phyloP scores from a whole-genome alignment of 148 eudicot species.

The Chenopodium berlandieri region DNA sequence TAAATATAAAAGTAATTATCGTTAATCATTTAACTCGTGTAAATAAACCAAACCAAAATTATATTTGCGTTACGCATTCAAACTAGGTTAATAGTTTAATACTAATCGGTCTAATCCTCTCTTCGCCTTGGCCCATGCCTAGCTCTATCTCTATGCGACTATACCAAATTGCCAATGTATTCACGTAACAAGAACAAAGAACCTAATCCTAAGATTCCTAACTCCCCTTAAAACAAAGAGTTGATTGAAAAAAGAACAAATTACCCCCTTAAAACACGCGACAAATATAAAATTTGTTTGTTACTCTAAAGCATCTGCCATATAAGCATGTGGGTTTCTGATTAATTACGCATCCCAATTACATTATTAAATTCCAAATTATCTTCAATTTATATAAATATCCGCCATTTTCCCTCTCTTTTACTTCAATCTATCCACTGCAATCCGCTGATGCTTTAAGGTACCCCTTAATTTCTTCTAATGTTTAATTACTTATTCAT shows the following conservation, averaged over 20 bases:
- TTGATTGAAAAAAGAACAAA: too few relatives aligned
- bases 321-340: not conserved
- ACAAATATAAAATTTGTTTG: not conserved
- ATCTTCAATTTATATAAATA: not conserved
- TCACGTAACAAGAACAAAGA: not conserved
- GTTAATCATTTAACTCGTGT: too few relatives aligned
- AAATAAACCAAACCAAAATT: too few relatives aligned
- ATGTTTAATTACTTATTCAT: not conserved
- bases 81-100: too few relatives aligned
- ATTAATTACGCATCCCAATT: slow-evolving; percentile 18
- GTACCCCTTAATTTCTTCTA: not conserved
- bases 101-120: too few relatives aligned
- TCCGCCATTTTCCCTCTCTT: not conserved
- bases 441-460: slow-evolving; percentile 16
- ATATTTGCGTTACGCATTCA: too few relatives aligned
- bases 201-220: too few relatives aligned
- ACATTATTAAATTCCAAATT: not conserved
- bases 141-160: too few relatives aligned
- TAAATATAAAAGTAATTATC: too few relatives aligned
- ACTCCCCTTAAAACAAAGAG: too few relatives aligned
- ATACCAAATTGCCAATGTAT: too few relatives aligned
- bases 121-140: too few relatives aligned
- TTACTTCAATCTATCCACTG: not conserved
- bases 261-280: not conserved
- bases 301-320: not conserved